Base-by-base conservation (phyloP, 176 grass and related monocot genomes). In the Musa schizocarpa region DNA sequence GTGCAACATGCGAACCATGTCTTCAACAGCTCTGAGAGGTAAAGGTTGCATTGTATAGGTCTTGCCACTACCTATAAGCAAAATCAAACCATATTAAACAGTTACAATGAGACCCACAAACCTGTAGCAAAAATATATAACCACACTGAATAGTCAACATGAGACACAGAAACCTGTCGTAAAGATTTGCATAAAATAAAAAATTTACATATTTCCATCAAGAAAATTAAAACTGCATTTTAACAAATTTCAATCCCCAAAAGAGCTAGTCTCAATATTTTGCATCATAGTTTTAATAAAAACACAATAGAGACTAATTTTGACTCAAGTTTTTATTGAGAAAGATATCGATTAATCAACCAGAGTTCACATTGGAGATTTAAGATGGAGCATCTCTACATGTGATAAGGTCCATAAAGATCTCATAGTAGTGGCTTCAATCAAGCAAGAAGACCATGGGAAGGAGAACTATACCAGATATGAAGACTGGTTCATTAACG, bases 11-110 rank as follows among this genome's bases (percentile, higher is more conserved):
- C 74, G 16, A 82, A 90, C 83, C 74, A 90, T 88, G 58, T 95
- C 88, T 51, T 85, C 83, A 61, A 81, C 81, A 80, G 88, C 88
- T 86, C 85, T 86, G n/a, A 95, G 78, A 50, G 85, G 82, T 55
- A 94, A 83, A 63, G 87, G 87, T 82, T 87, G 76, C 83, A 92
- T 92, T 68, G 90, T 92, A 78, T 83, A 92, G 13, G 90, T 92
- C 72, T 92, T 92, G 14, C 90, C 90, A 82, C 90, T 89, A 27
- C 90, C 90, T 92, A 79, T 70, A 92, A 17, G 72, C 52, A 74
- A 62, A 57, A 62, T 1, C 20, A 62, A 74, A 74, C 53, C 9
- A 34, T 2, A 29, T 23, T 29, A 25, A 53, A 27, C 19, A 51
- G 16, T 57, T 16, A 17, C 24, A 27, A 12, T 3, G 8, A 53